Percentiles rank a stretch among this genome's conserved stretches.
These are phyloP conservation scores for Colletotrichum tabaci DNA, from an alignment of 2,329 filamentous ascomycete species.

Conservation along the genomic window DNA sequence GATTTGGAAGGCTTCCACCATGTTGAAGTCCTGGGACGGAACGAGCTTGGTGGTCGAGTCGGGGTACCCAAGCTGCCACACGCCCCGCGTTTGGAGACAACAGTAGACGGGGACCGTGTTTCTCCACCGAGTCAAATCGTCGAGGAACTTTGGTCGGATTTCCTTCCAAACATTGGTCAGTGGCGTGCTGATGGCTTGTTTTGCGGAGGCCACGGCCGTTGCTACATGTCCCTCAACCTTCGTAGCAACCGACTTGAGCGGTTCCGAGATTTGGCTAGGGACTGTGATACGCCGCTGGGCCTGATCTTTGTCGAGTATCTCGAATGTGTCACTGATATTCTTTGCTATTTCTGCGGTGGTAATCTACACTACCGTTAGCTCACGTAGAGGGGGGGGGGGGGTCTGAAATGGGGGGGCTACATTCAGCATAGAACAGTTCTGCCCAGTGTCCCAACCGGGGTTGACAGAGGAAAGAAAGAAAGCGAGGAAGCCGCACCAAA, in stretches of 20 bases:
- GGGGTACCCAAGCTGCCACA: conserved; percentile 9
- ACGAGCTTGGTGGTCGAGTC: not conserved
- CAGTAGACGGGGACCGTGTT: conserved; percentile 1
- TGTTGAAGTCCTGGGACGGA: not conserved
- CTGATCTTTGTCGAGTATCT: not conserved
- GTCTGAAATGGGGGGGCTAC: not conserved
- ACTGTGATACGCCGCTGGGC: not conserved
- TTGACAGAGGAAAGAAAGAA: not conserved
- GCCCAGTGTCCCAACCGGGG: not conserved
- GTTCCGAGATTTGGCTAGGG: not conserved
- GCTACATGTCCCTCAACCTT: conserved; percentile 1
- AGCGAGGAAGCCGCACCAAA: not conserved
- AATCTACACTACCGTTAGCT: not conserved
- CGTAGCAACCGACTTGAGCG: not conserved
- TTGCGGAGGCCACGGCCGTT: not conserved
- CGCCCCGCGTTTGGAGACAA: conserved; percentile 4
- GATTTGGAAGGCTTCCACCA: not conserved
- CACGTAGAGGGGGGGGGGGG: not conserved
- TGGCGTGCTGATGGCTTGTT: not conserved
- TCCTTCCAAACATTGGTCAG: not conserved
- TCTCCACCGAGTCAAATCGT: not conserved
- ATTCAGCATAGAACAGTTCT: not conserved
- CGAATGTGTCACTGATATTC: conserved; percentile 4
- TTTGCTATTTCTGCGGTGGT: not conserved
- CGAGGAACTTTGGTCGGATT: not conserved